A percentile compares a stretch with the other conserved stretches of the same genome.
Conservation (phyloP, 371 early-diverging fungal species). For the Fennellomyces sp. region DNA sequence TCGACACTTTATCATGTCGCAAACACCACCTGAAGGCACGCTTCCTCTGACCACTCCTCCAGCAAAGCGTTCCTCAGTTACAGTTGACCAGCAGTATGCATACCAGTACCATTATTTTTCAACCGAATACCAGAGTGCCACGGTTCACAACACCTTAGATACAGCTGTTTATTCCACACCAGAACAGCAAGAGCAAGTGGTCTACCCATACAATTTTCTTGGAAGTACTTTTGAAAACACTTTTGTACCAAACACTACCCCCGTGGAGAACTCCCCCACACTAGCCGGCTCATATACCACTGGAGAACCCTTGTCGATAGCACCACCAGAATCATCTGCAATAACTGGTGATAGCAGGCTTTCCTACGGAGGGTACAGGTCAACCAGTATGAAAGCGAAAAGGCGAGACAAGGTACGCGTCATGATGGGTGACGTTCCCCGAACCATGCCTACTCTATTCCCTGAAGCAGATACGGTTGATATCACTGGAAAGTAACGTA, state of each 20-base stretch:
- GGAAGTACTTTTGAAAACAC: no score
- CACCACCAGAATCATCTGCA: neutral
- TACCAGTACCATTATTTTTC: neutral
- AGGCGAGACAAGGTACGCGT: slow-evolving; percentile 12
- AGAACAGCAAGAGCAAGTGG: no score
- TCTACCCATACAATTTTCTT: no score
- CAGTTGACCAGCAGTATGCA: neutral
- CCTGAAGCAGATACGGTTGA: neutral
- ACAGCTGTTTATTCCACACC: no score
- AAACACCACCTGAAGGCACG: neutral
- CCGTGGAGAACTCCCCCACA: neutral
- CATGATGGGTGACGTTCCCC: slow-evolving; percentile 4
- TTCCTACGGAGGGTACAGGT: neutral
- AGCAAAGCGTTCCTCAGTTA: neutral
- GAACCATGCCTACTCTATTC: neutral
- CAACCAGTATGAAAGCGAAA: slow-evolving; percentile 11
- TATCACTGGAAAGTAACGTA: neutral
- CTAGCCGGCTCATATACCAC: neutral
- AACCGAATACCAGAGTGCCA: neutral
- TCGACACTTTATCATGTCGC: neutral
- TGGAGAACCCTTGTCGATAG: neutral
- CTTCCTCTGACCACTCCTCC: neutral
- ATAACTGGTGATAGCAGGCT: neutral
- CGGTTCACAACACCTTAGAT: no score
- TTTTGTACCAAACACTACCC: neutral